These are phyloP conservation scores for Mucor saturninus DNA, from an alignment of 371 early-diverging fungal species.

Conservation along the genomic window DNA sequence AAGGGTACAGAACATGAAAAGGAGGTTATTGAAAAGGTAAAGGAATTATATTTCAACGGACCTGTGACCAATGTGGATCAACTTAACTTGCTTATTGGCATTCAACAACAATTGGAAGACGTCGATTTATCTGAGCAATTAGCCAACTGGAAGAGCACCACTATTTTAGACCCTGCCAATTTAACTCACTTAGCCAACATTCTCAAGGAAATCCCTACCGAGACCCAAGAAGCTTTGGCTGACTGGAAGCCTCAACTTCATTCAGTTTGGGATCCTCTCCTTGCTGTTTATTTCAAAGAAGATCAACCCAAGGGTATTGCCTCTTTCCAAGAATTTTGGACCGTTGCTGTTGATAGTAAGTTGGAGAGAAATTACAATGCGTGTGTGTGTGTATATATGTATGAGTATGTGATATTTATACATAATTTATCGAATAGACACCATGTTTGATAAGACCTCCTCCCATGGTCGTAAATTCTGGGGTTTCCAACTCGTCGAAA, in stretches of 20 bases:
- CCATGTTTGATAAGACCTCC: conserved; percentile 72
- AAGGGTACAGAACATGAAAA: conserved; percentile 34
- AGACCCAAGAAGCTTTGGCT: conserved; percentile 57
- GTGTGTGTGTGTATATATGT: neutral
- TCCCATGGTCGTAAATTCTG: conserved; percentile 87
- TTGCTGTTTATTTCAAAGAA: conserved; percentile 58
- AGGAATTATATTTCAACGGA: conserved; percentile 57
- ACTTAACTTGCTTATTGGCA: conserved; percentile 66
- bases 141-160: conserved; percentile 55
- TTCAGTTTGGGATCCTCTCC: conserved; percentile 77
- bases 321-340: conserved; percentile 84
- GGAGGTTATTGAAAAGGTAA: conserved; percentile 51
- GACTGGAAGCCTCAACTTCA: conserved; percentile 82
- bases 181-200: conserved; percentile 58
- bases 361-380: neutral
- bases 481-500: conserved; percentile 84
- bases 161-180: conserved; percentile 63
- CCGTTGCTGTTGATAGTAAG: conserved; percentile 73
- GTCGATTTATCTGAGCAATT: conserved; percentile 43
- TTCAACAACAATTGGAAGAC: conserved; percentile 54
- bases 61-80: conserved; percentile 73
- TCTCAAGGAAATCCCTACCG: conserved; percentile 52
- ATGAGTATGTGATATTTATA: too few relatives aligned
- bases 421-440: conserved; percentile 41
- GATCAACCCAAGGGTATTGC: conserved; percentile 39